These are phyloP conservation scores for Ceriops zippeliana DNA, from an alignment of 345 rosid species.

Conservation along the genomic window DNA sequence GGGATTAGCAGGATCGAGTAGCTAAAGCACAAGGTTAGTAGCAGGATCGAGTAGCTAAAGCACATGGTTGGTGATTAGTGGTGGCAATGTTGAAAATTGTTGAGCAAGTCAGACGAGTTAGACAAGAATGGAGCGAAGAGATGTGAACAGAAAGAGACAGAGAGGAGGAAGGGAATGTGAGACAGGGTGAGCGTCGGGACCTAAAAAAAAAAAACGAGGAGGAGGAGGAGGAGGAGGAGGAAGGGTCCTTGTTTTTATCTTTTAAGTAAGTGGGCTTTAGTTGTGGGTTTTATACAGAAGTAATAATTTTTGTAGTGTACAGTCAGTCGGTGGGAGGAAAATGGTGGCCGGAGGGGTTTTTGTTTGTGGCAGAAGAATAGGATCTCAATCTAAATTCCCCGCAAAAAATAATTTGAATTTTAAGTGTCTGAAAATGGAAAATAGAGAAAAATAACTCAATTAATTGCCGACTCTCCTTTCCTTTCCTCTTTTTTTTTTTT, in stretches of 20 bases:
- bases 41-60: slow-evolving; percentile 44
- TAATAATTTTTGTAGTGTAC: slow-evolving; percentile 53
- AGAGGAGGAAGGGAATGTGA: too few relatives aligned
- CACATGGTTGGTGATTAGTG: neutral
- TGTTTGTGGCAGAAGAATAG: slow-evolving; percentile 4
- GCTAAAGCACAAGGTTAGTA: slow-evolving; percentile 9
- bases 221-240: too few relatives aligned
- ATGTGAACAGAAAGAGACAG: too few relatives aligned
- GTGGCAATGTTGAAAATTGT: neutral
- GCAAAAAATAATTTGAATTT: neutral
- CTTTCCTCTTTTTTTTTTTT: too few relatives aligned
- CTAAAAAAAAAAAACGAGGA: too few relatives aligned
- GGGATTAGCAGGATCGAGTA: slow-evolving; percentile 61
- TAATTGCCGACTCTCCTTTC: too few relatives aligned
- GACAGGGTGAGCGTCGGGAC: too few relatives aligned
- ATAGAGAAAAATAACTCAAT: too few relatives aligned
- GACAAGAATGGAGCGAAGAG: too few relatives aligned
- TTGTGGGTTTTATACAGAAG: slow-evolving; percentile 26
- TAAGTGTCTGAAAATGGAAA: too few relatives aligned
- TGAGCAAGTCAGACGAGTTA: too few relatives aligned
- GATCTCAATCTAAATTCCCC: neutral
- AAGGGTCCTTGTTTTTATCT: neutral
- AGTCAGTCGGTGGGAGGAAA: slow-evolving; percentile 18
- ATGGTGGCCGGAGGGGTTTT: slow-evolving; percentile 9
- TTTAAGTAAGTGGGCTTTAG: neutral